Evolutionary conservation across 2,329 filamentous ascomycete species (phyloP).

Genomic region (Aspergillus sp.): DNA sequence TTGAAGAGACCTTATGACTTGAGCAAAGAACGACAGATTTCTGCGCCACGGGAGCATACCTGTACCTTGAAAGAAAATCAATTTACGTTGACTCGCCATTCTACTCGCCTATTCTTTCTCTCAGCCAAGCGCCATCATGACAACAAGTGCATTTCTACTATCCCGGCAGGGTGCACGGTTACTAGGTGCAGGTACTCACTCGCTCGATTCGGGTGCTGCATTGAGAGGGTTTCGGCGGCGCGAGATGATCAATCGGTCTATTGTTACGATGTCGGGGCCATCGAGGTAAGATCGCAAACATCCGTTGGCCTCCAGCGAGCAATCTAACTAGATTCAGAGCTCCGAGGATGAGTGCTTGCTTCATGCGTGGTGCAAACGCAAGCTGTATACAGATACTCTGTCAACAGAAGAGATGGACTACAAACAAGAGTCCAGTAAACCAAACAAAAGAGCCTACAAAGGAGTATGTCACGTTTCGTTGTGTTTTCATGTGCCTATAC

Average conservation of each 20-base stretch:
- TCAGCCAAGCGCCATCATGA: constrained; percentile 7
- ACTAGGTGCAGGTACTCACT: neutral
- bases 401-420: constrained; percentile 18
- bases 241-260: neutral
- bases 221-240: neutral
- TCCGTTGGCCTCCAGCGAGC: neutral
- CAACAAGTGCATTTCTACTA: constrained; percentile 5
- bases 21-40: neutral
- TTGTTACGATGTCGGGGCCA: neutral
- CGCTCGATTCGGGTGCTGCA: neutral
- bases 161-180: constrained; percentile 6
- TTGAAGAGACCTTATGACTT: neutral
- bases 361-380: neutral
- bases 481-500: neutral
- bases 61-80: neutral
- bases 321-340: neutral
- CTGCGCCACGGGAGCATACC: neutral
- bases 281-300: neutral
- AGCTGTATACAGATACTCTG: neutral
- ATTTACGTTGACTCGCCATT: neutral
- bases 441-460: constrained; percentile 7
- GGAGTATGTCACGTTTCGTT: constrained; percentile 10
- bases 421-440: constrained; percentile 17
- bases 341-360: constrained; percentile 1
- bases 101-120: neutral